These are phyloP conservation scores for Aspergillus pseudonomiae DNA, from an alignment of 2,329 filamentous ascomycete genomes.

Conservation along the genomic window DNA sequence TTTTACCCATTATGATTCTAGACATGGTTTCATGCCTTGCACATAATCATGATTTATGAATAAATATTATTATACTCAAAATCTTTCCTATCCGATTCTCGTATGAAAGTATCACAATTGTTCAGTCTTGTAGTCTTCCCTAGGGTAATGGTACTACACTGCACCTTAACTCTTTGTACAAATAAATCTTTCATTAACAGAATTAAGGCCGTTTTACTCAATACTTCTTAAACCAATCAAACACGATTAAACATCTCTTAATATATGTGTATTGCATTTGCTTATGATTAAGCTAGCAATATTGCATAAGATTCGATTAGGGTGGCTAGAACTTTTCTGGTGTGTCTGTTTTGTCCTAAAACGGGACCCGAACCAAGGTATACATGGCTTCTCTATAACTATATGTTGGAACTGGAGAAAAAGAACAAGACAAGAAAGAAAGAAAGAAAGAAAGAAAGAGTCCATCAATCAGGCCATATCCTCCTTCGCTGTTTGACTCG, in stretches of 20 bases:
- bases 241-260: background rate
- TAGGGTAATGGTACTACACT: background rate
- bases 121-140: background rate
- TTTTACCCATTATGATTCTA: background rate
- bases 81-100: constrained; percentile 1
- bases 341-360: background rate
- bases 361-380: background rate
- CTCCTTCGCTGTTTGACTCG: background rate
- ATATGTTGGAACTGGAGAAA: background rate
- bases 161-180: background rate
- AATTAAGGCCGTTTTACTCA: background rate
- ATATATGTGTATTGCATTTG: background rate
- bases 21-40: constrained; percentile 3
- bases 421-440: background rate
- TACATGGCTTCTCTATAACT: background rate
- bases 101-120: background rate
- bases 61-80: background rate
- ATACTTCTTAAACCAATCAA: background rate
- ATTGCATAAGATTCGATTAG: too few species aligned
- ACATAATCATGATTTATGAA: constrained; percentile 13
- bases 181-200: background rate
- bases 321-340: too few species aligned
- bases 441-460: background rate
- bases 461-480: background rate
- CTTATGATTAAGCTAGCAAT: too few species aligned